Evolutionary conservation across 805 yeast genomes (phyloP).

Genomic region (Myxozyma geophila): DNA sequence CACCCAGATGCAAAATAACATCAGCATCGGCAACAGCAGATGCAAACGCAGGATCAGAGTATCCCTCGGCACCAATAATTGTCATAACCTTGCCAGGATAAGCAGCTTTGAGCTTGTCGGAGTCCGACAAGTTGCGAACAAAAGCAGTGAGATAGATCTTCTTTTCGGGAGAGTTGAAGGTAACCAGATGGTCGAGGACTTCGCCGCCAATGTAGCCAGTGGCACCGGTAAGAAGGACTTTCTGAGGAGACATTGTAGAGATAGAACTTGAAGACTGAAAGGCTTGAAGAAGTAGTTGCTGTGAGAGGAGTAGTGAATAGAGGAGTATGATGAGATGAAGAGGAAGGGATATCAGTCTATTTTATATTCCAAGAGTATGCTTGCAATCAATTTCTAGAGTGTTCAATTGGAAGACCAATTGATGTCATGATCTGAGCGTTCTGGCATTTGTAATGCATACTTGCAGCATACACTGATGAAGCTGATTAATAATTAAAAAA

Average conservation of each 20-base stretch:
- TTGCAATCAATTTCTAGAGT: too few relatives aligned
- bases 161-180: conserved; percentile 4
- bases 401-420: too few relatives aligned
- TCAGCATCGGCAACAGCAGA: conserved; percentile 41
- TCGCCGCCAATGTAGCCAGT: conserved; percentile 29
- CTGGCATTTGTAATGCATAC: too few relatives aligned
- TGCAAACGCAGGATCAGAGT: conserved; percentile 39
- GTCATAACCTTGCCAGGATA: conserved; percentile 33
- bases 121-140: conserved; percentile 19
- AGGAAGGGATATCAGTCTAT: neutral
- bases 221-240: conserved; percentile 20
- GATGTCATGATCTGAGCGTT: too few relatives aligned
- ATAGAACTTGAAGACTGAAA: neutral
- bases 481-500: too few relatives aligned
- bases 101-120: conserved; percentile 19
- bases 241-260: conserved; percentile 2
- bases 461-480: too few relatives aligned
- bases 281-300: neutral
- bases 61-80: conserved; percentile 38
- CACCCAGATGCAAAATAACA: conserved; percentile 45
- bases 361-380: too few relatives aligned
- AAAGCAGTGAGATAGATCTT: conserved; percentile 13
- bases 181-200: conserved; percentile 15
- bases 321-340: neutral
- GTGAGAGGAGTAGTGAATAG: neutral